Conservation (phyloP, 176 grass and related monocot species). For the Oryza brachyantha region DNA sequence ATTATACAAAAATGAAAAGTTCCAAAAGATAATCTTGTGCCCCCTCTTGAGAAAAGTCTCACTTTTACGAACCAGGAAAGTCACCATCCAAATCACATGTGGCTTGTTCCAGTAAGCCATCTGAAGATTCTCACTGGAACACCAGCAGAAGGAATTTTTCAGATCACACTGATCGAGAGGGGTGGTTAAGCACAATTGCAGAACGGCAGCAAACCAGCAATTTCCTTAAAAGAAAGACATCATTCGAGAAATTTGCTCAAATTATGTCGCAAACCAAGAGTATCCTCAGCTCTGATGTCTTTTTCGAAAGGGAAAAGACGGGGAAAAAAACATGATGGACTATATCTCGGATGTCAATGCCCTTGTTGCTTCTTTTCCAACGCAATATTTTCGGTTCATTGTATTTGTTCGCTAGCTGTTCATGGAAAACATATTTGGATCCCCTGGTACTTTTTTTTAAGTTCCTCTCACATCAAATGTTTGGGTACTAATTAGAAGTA, state of each 20-base stretch:
- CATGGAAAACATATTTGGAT: not conserved
- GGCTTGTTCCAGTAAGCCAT: slow-evolving; percentile 23
- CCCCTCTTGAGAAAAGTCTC: not conserved
- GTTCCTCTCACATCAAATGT: too few relatives aligned
- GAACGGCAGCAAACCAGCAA: too few relatives aligned
- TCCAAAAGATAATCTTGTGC: not conserved
- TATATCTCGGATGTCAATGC: not conserved
- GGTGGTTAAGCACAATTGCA: not conserved
- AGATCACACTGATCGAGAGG: not conserved
- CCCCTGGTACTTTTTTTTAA: too few relatives aligned
- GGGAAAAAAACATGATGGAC: not conserved
- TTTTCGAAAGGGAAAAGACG: not conserved
- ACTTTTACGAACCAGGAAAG: not conserved
- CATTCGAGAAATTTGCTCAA: not conserved
- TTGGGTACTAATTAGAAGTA: too few relatives aligned
- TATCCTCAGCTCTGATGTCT: not conserved
- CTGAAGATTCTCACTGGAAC: slow-evolving; percentile 4
- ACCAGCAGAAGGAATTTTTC: not conserved
- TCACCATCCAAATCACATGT: not conserved
- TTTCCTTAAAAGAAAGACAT: not conserved
- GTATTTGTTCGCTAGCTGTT: not conserved
- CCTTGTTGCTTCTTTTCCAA: not conserved
- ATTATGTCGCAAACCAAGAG: not conserved
- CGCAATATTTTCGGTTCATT: not conserved
- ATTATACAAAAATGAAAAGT: not conserved